These are phyloP conservation scores for Pelagomonas calceolata DNA, from an alignment of 108 stramenopile species.

Conservation along the genomic window DNA sequence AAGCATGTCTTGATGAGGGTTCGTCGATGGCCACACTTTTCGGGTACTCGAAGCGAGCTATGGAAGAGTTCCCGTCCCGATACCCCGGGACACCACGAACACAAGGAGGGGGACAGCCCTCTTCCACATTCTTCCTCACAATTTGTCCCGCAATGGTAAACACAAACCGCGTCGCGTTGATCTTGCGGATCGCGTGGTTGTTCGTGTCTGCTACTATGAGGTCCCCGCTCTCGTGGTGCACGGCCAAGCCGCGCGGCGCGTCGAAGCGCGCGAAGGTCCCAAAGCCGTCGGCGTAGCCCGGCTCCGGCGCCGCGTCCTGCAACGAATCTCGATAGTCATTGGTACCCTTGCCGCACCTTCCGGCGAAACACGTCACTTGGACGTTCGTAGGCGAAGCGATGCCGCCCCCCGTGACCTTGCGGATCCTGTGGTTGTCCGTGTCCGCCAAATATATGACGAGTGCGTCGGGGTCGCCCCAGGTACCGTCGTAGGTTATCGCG, in stretches of 20 bases:
- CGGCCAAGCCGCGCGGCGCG: slow-evolving; percentile 56
- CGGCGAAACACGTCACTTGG: slow-evolving; percentile 42
- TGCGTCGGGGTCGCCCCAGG: slow-evolving; percentile 34
- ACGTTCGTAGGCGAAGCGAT: slow-evolving; percentile 38
- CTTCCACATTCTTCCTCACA: slow-evolving; percentile 28
- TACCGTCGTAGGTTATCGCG: slow-evolving; percentile 47
- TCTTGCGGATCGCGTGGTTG: slow-evolving; percentile 56
- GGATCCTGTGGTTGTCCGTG: slow-evolving; percentile 64
- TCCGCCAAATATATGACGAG: slow-evolving; percentile 54
- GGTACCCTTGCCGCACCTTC: slow-evolving; percentile 32
- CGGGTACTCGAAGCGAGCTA: slow-evolving; percentile 55
- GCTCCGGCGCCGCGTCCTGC: slow-evolving; percentile 33
- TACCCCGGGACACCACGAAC: slow-evolving; percentile 51
- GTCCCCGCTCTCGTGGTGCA: slow-evolving; percentile 34
- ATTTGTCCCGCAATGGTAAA: slow-evolving; percentile 56
- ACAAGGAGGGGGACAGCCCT: slow-evolving; percentile 48
- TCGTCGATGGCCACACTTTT: slow-evolving; percentile 53
- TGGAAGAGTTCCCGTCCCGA: slow-evolving; percentile 37
- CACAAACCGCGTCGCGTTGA: slow-evolving; percentile 12
- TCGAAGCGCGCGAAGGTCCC: slow-evolving; percentile 48
- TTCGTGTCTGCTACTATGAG: slow-evolving; percentile 73
- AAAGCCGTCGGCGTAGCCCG: slow-evolving; percentile 61
- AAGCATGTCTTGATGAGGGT: no score
- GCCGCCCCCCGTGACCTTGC: slow-evolving; percentile 35
- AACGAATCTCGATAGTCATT: slow-evolving; percentile 1